A percentile compares a stretch with the other conserved stretches of the same genome.
phyloP scores from a whole-genome alignment of 345 rosid genomes.

The Dipteronia dyeriana region DNA sequence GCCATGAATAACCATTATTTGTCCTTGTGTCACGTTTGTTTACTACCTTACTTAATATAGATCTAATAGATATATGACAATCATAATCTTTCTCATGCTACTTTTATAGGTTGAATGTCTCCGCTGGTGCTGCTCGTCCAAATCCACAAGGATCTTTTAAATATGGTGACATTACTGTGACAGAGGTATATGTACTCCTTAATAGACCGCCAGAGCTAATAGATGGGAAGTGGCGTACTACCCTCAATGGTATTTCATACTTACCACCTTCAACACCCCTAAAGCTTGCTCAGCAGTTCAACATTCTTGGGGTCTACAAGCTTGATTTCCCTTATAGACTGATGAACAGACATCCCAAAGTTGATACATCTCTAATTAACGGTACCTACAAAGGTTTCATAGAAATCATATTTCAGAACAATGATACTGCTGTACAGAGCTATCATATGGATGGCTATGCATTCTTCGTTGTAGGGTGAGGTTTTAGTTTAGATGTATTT shows the following conservation, averaged over 20 bases:
- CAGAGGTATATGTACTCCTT: constrained; percentile 75
- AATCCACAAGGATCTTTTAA: constrained; percentile 95
- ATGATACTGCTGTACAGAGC: constrained; percentile 69
- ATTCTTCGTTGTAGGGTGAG: constrained; percentile 92
- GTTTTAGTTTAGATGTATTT: constrained; percentile 22
- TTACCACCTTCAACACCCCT: constrained; percentile 82
- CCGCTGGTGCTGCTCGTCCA: constrained; percentile 94
- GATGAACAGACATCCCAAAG: constrained; percentile 72
- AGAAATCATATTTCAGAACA: constrained; percentile 92
- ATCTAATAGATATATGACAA: constrained; percentile 14
- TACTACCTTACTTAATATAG: background rate
- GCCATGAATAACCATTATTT: background rate
- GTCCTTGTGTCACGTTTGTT: background rate
- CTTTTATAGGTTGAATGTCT: constrained; percentile 69
- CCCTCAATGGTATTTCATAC: constrained; percentile 86
- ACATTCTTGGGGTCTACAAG: constrained; percentile 79
- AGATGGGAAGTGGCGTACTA: constrained; percentile 57
- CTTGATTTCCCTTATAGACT: constrained; percentile 77
- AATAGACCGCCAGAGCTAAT: constrained; percentile 75
- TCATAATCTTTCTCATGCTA: constrained; percentile 16
- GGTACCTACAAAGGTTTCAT: constrained; percentile 84
- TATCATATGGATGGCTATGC: constrained; percentile 96
- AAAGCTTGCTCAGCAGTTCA: constrained; percentile 83
- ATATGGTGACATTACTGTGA: constrained; percentile 82
- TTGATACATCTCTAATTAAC: constrained; percentile 87